phyloP scores from a whole-genome alignment of 192 early-diverging fungal species.

The Gonapodya sp. region DNA sequence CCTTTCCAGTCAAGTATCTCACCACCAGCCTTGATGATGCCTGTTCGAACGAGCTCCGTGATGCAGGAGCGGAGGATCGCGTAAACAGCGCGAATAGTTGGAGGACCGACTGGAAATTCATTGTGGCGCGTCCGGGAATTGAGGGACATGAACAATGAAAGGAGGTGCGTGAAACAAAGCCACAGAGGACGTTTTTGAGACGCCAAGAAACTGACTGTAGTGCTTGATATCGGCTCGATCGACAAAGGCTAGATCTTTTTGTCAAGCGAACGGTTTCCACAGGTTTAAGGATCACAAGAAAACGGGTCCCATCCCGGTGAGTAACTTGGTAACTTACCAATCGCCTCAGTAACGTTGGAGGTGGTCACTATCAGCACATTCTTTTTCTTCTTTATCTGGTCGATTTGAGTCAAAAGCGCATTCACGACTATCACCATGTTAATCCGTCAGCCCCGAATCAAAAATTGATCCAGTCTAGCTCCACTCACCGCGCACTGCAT shows the following conservation, averaged over 20 bases:
- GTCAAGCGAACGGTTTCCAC: slow-evolving; percentile 10
- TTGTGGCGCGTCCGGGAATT: too few species aligned
- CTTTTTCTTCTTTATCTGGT: slow-evolving; percentile 40
- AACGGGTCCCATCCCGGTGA: slow-evolving; percentile 4
- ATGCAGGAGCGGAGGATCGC: slow-evolving; percentile 42
- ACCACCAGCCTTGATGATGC: slow-evolving; percentile 25
- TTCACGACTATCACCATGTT: slow-evolving; percentile 30
- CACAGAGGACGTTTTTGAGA: too few species aligned
- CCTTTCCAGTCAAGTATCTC: background rate
- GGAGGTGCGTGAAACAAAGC: too few species aligned
- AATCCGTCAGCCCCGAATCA: too few species aligned
- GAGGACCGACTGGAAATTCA: slow-evolving; percentile 26
- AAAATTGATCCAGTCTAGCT: background rate
- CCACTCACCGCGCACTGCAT: slow-evolving; percentile 47
- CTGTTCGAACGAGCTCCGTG: slow-evolving; percentile 36
- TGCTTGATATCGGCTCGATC: slow-evolving; percentile 61
- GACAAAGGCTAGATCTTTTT: slow-evolving; percentile 42
- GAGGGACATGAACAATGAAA: too few species aligned
- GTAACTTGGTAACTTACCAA: slow-evolving; percentile 24
- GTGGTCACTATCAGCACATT: slow-evolving; percentile 63
- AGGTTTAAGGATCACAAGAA: slow-evolving; percentile 18
- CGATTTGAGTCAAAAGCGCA: slow-evolving; percentile 62
- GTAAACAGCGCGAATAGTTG: slow-evolving; percentile 40
- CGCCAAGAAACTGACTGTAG: slow-evolving; percentile 21
- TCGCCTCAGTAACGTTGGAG: slow-evolving; percentile 61